These are phyloP conservation scores for Botrytis fabae DNA, from an alignment of 2,329 filamentous ascomycete genomes.

Conservation along the genomic window DNA sequence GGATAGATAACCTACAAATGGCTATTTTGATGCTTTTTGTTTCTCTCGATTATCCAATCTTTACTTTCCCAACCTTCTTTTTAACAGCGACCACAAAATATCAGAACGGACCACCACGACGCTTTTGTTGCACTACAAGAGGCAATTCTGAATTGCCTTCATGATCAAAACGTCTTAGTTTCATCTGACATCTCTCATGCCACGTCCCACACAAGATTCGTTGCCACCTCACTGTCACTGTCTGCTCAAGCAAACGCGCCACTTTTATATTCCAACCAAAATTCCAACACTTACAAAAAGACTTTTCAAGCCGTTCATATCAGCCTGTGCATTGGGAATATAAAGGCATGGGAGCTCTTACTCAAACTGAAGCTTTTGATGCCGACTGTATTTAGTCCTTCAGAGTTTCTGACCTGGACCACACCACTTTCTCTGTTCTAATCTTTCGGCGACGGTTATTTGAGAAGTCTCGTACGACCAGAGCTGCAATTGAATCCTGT, in stretches of 20 bases:
- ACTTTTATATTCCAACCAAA: neutral
- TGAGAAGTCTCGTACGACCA: slow-evolving; percentile 15
- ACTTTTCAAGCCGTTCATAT: neutral
- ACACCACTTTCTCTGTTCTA: slow-evolving; percentile 20
- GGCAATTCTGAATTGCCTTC: neutral
- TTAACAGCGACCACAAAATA: neutral
- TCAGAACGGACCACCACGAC: neutral
- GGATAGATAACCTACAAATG: neutral
- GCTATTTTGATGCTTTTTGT: neutral
- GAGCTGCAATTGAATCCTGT: slow-evolving; percentile 8
- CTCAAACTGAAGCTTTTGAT: neutral
- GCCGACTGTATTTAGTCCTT: neutral
- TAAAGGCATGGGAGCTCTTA: neutral
- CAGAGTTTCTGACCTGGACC: neutral
- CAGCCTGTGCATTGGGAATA: neutral
- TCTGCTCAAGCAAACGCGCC: neutral
- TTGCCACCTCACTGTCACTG: neutral
- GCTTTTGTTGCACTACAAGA: neutral
- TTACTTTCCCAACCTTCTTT: neutral
- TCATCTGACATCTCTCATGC: neutral
- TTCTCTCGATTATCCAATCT: neutral
- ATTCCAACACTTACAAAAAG: neutral
- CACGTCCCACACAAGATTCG: neutral
- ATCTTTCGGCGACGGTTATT: slow-evolving; percentile 13
- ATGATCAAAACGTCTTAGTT: neutral